phyloP scores from a whole-genome alignment of 148 eudicot species.

The Vaccinium corymbosum region DNA sequence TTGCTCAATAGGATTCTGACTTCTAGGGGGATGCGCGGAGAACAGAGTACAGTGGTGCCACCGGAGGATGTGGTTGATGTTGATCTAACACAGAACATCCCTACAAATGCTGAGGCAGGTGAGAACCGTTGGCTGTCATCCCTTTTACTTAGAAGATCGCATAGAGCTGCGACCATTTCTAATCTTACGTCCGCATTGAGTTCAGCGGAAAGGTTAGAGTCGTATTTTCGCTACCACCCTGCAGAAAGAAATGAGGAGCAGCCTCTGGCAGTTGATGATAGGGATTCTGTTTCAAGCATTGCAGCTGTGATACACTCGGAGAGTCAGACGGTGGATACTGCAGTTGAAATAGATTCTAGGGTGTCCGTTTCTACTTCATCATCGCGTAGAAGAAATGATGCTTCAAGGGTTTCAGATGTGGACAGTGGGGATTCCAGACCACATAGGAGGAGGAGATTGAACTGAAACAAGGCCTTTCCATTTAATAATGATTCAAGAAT shows the following conservation, averaged over 20 bases:
- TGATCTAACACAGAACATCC: slow-evolving; percentile 41
- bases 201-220: slow-evolving; percentile 49
- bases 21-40: slow-evolving; percentile 66
- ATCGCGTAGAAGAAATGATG: slow-evolving; percentile 61
- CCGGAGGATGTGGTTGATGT: slow-evolving; percentile 55
- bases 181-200: slow-evolving; percentile 37
- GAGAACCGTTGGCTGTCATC: slow-evolving; percentile 53
- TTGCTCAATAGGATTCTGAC: slow-evolving; percentile 57
- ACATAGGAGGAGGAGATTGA: slow-evolving; percentile 75
- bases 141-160: slow-evolving; percentile 55
- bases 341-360: slow-evolving; percentile 83
- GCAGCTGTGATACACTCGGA: slow-evolving; percentile 91
- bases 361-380: slow-evolving; percentile 83
- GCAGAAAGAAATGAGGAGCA: slow-evolving; percentile 50
- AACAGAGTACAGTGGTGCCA: slow-evolving; percentile 34
- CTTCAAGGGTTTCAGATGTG: slow-evolving; percentile 66
- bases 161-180: slow-evolving; percentile 34
- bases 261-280: slow-evolving; percentile 60
- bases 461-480: slow-evolving; percentile 22
- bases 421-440: slow-evolving; percentile 94
- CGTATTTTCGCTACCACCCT: slow-evolving; percentile 40
- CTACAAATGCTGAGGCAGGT: not conserved
- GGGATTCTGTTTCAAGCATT: slow-evolving; percentile 91
- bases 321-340: slow-evolving; percentile 77
- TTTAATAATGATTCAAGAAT: not conserved